Evolutionary conservation across 2,329 filamentous ascomycete species (phyloP).

Genomic region (Neodidymelliopsis sp.): DNA sequence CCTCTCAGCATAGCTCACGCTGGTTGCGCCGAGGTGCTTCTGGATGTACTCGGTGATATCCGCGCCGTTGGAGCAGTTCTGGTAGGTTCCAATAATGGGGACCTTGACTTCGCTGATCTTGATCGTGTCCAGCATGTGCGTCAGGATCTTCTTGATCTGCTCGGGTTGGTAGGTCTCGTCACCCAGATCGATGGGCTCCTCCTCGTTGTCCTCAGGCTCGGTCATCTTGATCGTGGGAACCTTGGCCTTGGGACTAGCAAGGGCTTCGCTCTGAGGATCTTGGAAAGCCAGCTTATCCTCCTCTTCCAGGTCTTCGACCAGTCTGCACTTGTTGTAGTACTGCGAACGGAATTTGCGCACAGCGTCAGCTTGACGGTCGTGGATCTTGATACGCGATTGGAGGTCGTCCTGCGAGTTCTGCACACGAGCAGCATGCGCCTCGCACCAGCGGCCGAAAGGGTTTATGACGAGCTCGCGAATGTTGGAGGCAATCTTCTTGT

Average conservation of each 20-base stretch:
- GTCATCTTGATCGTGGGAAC: conserved; percentile 91
- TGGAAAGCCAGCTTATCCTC: conserved; percentile 99
- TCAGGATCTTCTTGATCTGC: conserved; percentile 87
- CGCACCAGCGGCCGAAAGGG: conserved; percentile 95
- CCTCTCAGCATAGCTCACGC: conserved; percentile 87
- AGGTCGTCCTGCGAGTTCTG: conserved; percentile 96
- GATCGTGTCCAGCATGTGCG: conserved; percentile 85
- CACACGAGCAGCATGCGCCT: conserved; percentile 88
- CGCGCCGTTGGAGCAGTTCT: conserved; percentile 88
- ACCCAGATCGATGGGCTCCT: conserved; percentile 89
- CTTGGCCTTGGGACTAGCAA: conserved; percentile 62
- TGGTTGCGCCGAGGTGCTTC: conserved; percentile 82
- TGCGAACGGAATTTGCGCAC: conserved; percentile 93
- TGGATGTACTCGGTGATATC: conserved; percentile 97
- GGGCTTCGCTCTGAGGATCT: conserved; percentile 68
- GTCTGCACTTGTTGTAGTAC: conserved; percentile 98
- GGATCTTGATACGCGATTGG: conserved; percentile 86
- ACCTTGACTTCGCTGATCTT: conserved; percentile 92
- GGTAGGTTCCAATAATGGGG: conserved; percentile 91
- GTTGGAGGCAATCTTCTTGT: conserved; percentile 94
- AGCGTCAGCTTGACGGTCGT: conserved; percentile 87
- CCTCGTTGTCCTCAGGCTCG: conserved; percentile 68
- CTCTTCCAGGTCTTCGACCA: conserved; percentile 96
- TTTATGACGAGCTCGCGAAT: conserved; percentile 95
- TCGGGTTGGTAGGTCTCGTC: conserved; percentile 86